These are phyloP conservation scores for Phytopythium chamaehyphon DNA, from an alignment of 352 stramenopile genomes.

Conservation along the genomic window DNA sequence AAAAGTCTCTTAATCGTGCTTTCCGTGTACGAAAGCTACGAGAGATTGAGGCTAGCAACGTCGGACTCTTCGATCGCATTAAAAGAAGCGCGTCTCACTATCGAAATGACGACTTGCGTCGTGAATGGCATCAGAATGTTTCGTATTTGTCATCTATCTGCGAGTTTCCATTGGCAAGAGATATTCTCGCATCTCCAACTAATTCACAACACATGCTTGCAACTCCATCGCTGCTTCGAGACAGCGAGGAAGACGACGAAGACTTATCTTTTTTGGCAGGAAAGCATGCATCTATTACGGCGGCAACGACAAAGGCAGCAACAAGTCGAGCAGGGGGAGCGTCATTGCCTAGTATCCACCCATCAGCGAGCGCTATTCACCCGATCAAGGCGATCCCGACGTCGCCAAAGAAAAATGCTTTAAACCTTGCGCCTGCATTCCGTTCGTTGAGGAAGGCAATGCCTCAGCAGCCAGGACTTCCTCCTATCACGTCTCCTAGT, in stretches of 20 bases:
- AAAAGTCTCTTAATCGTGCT: conserved; percentile 39
- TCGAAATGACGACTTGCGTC: conserved; percentile 43
- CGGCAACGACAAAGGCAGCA: conserved; percentile 3
- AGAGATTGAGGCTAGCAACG: conserved; percentile 62
- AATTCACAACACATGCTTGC: background rate
- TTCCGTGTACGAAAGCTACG: conserved; percentile 52
- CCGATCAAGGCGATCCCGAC: conserved; percentile 57
- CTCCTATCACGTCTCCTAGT: conserved; percentile 36
- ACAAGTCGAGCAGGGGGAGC: background rate
- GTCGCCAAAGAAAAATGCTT: conserved; percentile 39
- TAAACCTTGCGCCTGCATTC: conserved; percentile 61
- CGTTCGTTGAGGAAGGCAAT: conserved; percentile 66
- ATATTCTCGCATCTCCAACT: conserved; percentile 12
- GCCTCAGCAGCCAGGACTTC: conserved; percentile 56
- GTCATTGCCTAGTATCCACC: conserved; percentile 23
- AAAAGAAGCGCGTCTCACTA: conserved; percentile 63
- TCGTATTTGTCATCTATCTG: conserved; percentile 71
- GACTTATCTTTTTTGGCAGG: conserved; percentile 10
- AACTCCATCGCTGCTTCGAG: background rate
- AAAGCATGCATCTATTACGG: conserved; percentile 4
- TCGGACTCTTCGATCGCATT: conserved; percentile 50
- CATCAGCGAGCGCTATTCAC: conserved; percentile 19
- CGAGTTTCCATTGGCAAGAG: conserved; percentile 40
- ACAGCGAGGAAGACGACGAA: background rate
- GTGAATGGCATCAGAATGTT: conserved; percentile 66